Evolutionary conservation across 2,329 filamentous ascomycete species (phyloP), one percentile per base, ranked within the genome.

Genomic region (Aureobasidium sp.): DNA sequence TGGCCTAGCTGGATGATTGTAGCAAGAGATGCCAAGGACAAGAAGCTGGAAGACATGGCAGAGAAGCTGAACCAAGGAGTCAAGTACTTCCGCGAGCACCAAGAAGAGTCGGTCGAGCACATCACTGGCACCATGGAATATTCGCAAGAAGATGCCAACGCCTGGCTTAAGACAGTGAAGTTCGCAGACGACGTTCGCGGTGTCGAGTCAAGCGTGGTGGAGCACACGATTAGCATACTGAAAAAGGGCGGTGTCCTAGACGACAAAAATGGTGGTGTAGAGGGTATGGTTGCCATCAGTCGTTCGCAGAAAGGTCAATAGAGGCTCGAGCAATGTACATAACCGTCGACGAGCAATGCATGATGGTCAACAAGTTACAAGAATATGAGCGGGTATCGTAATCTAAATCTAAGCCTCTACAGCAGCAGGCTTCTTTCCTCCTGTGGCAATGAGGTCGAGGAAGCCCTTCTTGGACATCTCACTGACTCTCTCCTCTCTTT

Each of bases 1-100:
- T 99, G 94, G 94, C 91, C 89, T 63, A 93, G 89, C 70, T 99
- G 94, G 94, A 90, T 96, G 80, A 93, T 99, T 69, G 91, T 94
- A 70, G 74, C 70, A 68, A 77, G 36, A 70, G 78, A 66, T 70
- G 65, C 60, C 68, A 75, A 65, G 66, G 86, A 91, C 63, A 71
- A 74, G 9, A 80, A 85, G 29, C 75, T 97, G n/a, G 76, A 83
- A 63, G 81, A 85, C 29, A 75, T 96, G 68, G 85, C 94, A 66
- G 77, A 78, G 63, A 88, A 86, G 73, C 78, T 97, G 48, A 90
- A 97, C 70, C 77, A 85, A 71, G 93, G 94, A 4, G 82, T 97
- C 15, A 74, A 79, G 66, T 84, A 92, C 68, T 97, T 97, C 70
- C 83, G 87, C 63, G 79, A 81, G 47, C 83, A 97, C 72, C 77